phyloP scores from a whole-genome alignment of 208 protist species.

The Tritrichomonas foetus region DNA sequence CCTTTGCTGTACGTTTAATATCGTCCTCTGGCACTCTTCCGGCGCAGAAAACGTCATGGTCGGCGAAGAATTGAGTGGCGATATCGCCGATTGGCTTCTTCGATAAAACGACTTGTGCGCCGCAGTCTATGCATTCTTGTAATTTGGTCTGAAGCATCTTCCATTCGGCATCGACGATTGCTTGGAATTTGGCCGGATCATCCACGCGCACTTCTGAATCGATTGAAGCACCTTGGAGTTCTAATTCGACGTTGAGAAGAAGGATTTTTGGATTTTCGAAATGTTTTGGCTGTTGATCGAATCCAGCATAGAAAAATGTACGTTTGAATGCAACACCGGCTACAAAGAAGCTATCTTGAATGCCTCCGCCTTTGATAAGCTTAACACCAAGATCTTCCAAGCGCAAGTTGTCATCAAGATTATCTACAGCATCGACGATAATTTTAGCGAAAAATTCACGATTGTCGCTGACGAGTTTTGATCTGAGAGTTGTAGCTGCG shows the following conservation, averaged over 20 bases:
- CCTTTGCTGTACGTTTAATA: slow-evolving; percentile 77
- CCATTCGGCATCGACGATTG: slow-evolving; percentile 99
- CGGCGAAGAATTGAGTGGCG: slow-evolving; percentile 99
- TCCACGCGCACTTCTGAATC: slow-evolving; percentile 89
- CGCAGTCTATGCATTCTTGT: slow-evolving; percentile 89
- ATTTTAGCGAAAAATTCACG: slow-evolving; percentile 94
- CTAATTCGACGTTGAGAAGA: slow-evolving; percentile 98
- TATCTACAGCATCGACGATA: slow-evolving; percentile 90
- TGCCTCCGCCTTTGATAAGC: slow-evolving; percentile 92
- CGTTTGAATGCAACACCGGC: slow-evolving; percentile 99
- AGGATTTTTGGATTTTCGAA: slow-evolving; percentile 95
- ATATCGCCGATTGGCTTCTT: slow-evolving; percentile 98
- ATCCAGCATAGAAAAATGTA: slow-evolving; percentile 99
- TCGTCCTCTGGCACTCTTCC: slow-evolving; percentile 93
- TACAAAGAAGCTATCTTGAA: slow-evolving; percentile 91
- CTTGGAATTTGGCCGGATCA: slow-evolving; percentile 86
- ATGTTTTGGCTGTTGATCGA: slow-evolving; percentile 62
- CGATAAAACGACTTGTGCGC: slow-evolving; percentile 95
- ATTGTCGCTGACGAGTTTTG: slow-evolving; percentile 93
- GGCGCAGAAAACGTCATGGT: slow-evolving; percentile 97
- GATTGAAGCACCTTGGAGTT: slow-evolving; percentile 98
- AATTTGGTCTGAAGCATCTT: slow-evolving; percentile 99
- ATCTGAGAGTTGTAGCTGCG: slow-evolving; percentile 97
- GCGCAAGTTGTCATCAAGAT: slow-evolving; percentile 76
- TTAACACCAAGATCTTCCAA: slow-evolving; percentile 99